These are phyloP conservation scores for Xerocomellus intermedius DNA, from an alignment of 768 basidiomycete species.

Conservation along the genomic window DNA sequence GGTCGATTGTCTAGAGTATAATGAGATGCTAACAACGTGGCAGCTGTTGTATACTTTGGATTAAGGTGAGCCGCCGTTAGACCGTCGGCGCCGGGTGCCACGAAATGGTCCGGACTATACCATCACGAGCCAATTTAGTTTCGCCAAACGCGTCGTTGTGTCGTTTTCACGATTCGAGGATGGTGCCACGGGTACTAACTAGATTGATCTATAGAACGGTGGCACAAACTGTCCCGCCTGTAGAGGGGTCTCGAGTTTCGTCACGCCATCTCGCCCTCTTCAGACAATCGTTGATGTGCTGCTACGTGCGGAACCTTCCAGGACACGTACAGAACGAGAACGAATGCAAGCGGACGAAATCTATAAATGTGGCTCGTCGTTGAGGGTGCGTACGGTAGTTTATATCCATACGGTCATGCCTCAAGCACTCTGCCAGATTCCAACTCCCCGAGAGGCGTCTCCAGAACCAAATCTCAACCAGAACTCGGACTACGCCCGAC, in stretches of 20 bases:
- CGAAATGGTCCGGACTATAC: neutral
- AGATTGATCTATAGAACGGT: conserved; percentile 56
- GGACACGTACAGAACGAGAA: conserved; percentile 65
- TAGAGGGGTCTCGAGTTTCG: conserved; percentile 63
- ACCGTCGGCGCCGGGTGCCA: neutral
- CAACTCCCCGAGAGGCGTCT: conserved; percentile 70
- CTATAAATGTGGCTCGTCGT: conserved; percentile 57
- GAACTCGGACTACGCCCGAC: conserved; percentile 64
- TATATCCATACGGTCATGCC: neutral
- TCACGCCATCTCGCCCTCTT: conserved; percentile 69
- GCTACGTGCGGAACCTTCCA: conserved; percentile 67
- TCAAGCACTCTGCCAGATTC: conserved; percentile 49
- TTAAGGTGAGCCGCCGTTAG: conserved; percentile 57
- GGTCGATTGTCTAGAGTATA: neutral
- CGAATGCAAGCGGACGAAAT: conserved; percentile 80
- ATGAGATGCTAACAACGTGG: conserved; percentile 42
- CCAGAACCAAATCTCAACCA: conserved; percentile 72
- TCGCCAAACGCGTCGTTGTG: neutral
- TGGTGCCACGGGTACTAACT: conserved; percentile 8
- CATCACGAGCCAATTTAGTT: neutral
- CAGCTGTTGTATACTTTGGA: conserved; percentile 83
- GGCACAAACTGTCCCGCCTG: conserved; percentile 85
- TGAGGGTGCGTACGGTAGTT: conserved; percentile 52
- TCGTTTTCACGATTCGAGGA: neutral
- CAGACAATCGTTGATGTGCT: conserved; percentile 72